phyloP scores from a whole-genome alignment of 495 filamentous ascomycete genomes.

The Clavariopsis aquatica region DNA sequence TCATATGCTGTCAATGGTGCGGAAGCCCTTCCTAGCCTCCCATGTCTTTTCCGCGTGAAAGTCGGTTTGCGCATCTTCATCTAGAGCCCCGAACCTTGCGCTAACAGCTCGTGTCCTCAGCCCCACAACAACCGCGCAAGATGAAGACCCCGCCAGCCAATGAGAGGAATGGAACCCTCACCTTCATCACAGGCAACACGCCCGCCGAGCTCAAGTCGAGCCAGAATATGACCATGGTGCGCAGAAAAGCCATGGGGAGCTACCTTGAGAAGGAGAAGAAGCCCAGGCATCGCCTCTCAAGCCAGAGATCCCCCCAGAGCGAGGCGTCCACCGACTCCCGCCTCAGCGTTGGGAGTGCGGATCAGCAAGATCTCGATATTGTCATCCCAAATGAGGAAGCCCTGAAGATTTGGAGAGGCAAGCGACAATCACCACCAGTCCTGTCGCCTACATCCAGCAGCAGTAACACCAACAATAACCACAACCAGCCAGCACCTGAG shows the following conservation, averaged over 20 bases:
- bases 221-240: constrained; percentile 34
- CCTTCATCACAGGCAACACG: constrained; percentile 34
- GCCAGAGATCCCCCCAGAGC: not conserved
- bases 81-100: not conserved
- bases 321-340: constrained; percentile 19
- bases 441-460: constrained; percentile 2
- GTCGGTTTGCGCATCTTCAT: constrained; percentile 1
- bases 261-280: constrained; percentile 28
- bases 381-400: not conserved
- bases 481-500: not conserved
- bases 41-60: constrained; percentile 9
- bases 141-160: constrained; percentile 10
- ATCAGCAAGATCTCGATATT: constrained; percentile 2
- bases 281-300: not conserved
- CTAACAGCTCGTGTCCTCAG: constrained; percentile 8
- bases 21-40: not conserved
- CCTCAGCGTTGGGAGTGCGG: constrained; percentile 5
- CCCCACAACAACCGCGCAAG: not conserved
- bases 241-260: constrained; percentile 36
- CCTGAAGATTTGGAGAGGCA: not conserved
- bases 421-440: not conserved
- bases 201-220: constrained; percentile 29
- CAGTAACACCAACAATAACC: not conserved
- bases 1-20: constrained; percentile 12
- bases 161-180: constrained; percentile 11